phyloP scores from a whole-genome alignment of 345 rosid species.

The Eucalyptus victrix region DNA sequence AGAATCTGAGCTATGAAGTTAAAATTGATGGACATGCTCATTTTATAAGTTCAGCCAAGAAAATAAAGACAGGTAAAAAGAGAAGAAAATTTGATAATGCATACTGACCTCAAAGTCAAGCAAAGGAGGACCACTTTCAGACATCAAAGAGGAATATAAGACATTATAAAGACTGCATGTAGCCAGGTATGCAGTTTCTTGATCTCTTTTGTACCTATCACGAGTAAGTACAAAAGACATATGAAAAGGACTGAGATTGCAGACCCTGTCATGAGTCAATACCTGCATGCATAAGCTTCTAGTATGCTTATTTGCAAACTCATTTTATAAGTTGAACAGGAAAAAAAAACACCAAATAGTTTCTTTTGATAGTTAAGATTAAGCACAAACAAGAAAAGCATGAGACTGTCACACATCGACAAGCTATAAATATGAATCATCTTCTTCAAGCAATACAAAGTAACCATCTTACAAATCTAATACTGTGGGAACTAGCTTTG shows the following conservation, averaged over 20 bases:
- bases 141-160: slow-evolving; percentile 59
- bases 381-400: neutral
- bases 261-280: neutral
- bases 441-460: neutral
- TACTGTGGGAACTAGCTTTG: slow-evolving; percentile 78
- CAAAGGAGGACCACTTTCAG: slow-evolving; percentile 94
- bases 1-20: neutral
- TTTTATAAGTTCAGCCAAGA: neutral
- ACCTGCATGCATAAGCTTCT: neutral
- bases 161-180: slow-evolving; percentile 78
- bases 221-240: neutral
- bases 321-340: neutral
- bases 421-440: neutral
- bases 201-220: slow-evolving; percentile 75
- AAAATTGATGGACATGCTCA: neutral
- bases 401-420: neutral
- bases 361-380: neutral
- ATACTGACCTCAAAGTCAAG: slow-evolving; percentile 90
- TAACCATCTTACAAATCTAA: slow-evolving; percentile 67
- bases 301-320: neutral
- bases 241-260: neutral
- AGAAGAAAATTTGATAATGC: neutral
- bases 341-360: neutral
- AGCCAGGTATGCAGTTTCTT: slow-evolving; percentile 70
- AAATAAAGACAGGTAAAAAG: neutral